Evolutionary conservation across 495 filamentous ascomycete species (phyloP), one percentile per base, ranked within the genome.

Genomic region (Rostrohypoxylon terebratum): DNA sequence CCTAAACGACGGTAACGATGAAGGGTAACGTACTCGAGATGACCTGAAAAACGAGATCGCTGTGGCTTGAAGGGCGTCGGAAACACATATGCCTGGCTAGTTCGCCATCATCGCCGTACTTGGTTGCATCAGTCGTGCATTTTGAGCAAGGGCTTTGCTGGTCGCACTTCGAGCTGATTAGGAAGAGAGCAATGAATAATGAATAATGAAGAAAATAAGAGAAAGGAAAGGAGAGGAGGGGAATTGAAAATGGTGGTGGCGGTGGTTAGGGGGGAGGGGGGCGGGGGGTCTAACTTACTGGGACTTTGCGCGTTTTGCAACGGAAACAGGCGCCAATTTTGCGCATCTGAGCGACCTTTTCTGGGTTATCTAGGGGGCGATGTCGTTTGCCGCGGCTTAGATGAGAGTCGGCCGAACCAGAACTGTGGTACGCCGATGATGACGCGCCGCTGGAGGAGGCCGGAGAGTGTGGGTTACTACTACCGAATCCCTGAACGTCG

Each of bases 301-400:
- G 34, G 55, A 79, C 71, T 65, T 79, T 79, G 60, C 74, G 74
- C 14, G 68, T 60, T 40, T 78, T 78, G 61, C 77, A 79, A n/a
- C 74, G 64, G 40, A 77, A 75, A 38, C 77, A 79, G 20, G 76
- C 76, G 36, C 76, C 76, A 33, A 74, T 66, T 45, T 77, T 79
- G 38, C 77, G 76, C 70, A 75, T 77, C 34, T 67, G 72, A 18
- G 77, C 77, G 25, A 78, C 76, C 63, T 78, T 76, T 44, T 75
- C 77, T 23, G 74, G 77, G 36, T 78, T 78, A 16, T 73, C 68
- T 33, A 78, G 59, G 60, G 76, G 76, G 18, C 68, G 72, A 34
- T 71, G 73, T 55, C 76, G 68, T 63, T 72, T 77, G 59, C 76
- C 76, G 53, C 76, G 76, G 62, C 66, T 77, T 40, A 71, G 72